Base-by-base conservation (phyloP, 345 rosid species). In the Eucalyptus shirleyi region DNA sequence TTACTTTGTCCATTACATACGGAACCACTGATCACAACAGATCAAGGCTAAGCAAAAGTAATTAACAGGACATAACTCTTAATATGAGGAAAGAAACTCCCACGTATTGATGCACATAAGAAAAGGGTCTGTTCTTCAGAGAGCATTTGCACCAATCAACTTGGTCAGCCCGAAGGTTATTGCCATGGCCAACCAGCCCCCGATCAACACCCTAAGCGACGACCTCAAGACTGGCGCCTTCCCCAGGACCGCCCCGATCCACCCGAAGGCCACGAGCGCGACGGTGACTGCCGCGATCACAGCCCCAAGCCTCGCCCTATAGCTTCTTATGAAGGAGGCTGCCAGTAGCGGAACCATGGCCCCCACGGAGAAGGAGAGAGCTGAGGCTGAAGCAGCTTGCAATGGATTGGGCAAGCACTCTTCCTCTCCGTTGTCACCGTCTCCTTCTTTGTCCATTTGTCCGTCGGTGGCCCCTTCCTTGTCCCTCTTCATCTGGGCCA, bases 161-260 rank as follows among this genome's bases (percentile, higher is more conserved):
- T 94, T 97, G 88, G 99, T 96, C 28, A 97, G 89, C 18, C 98
- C 99, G 91, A 93, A 97, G 42, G 99, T 97, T 34, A 96, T 86
- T 28, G 97, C 99, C 99, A 98, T 98, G 51, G 99, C 99, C 34
- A 98, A 72, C 97, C 99, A 96, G 5, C 99, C 99, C 26, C 99
- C 99, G 26, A 96, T 55, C 91, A 97, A 91, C 89, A 97, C 98
- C 94, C 99, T 94, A 67, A 86, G 89, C 13, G 95, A 86, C 6
- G 99, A 95, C 91, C 91, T 91, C 60, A 93, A 87, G 62, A 32
- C 91, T 1, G 98, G 96, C 2, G 97, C 96, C 87, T 95, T 95
- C 88, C 99, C 99, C 59, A 97, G 50, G n/a, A 94, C 92, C 7
- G 99, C 97, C 30, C 99, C 99, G 60, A 96, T 45, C 96, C 96